Base-by-base conservation (phyloP, 148 eudicot genomes). In the Beta vulgaris region DNA sequence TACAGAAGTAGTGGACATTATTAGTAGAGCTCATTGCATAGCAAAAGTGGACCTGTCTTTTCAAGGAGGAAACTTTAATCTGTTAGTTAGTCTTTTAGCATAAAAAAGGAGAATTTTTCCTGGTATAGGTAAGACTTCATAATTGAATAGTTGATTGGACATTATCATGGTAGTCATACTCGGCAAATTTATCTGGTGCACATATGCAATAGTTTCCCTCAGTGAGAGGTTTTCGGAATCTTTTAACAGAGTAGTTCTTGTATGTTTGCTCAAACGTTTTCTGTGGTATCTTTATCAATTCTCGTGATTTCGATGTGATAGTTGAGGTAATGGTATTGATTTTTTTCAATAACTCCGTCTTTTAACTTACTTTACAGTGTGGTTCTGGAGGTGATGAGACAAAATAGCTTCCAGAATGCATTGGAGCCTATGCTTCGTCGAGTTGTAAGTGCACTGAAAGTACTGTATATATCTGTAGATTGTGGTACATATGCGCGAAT, bases 371-470 rank as follows among this genome's bases (percentile, higher is more conserved):
- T n/a, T 65, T 69, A 15, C 59, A 89, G 93, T 75, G 89, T 85
- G 77, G 85, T 89, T 54, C 81, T 74, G 77, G 93, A 89, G 81
- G 87, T 79, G 79, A 84, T 89, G 85, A 79, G 61, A 39, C 72
- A 80, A 74, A 85, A 77, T 25, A 78, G 73, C 73, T 75, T 89
- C 37, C 89, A 87, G 77, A 83, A 73, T 69, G 71, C 71, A 25
- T 75, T 80, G 74, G 85, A 78, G 83, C 85, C 85, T 62, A 82
- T 88, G 73, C 81, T 89, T 81, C 93, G 93, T 42, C 79, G 71
- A 86, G 91, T 89, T 73, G 93, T 89, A 87, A 89, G 93, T 85
- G 36, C 79, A 9, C 59, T 40, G 31, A 35, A 78, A 63, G 23
- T 68, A 14, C 9, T 3, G 7, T 31, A 11, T 73, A 19, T 61